Base-by-base conservation (phyloP, 768 basidiomycete genomes). In the Xerocomellus chrysenteron region DNA sequence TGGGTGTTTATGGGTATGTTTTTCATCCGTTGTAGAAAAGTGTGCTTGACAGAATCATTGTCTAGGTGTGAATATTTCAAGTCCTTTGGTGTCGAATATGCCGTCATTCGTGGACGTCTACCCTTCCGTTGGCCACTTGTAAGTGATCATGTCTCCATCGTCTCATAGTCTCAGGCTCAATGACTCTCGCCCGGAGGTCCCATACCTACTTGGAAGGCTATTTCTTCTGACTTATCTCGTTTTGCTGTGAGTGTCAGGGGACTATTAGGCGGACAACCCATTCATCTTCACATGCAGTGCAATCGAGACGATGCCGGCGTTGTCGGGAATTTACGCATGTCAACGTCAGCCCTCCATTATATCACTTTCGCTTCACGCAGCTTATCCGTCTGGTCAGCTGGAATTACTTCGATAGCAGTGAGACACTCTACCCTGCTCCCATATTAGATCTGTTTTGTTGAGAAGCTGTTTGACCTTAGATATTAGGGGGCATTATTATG, bases 111-210 rank as follows among this genome's bases (percentile, higher is more conserved):
- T 36, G 44, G 57, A 13, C 54, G 52, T 37, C 30, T 67, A 8
- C n/a, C 63, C n/a, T 63, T 71, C 35, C 67, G 55, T 14, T 71
- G 61, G 68, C 35, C 54, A 35, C 60, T 70, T 35, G 69, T 70
- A 37, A 65, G 67, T 2, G 8, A 11, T 13, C 36, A 8, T 28
- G 14, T 44, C 11, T 32, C 33, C 19, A 5, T 47, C 52, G 8
- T 10, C 7, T 33, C 17, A 14, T 11, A 6, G 14, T 21, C 36
- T 36, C 26, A 5, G 26, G 26, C 5, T 26, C 40, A 17, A 48
- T 48, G 17, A 24, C 10, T 16, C 24, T 26, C 13, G 4, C 13
- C 19, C 12, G 17, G 13, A 70, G 68, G 33, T 71, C 17, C 63
- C 70, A 36, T 70, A 67, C 30, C 6, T 70, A 21, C 40, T 55